phyloP scores from a whole-genome alignment of 73 alveolate species.

The Tetrahymena elliotti region DNA sequence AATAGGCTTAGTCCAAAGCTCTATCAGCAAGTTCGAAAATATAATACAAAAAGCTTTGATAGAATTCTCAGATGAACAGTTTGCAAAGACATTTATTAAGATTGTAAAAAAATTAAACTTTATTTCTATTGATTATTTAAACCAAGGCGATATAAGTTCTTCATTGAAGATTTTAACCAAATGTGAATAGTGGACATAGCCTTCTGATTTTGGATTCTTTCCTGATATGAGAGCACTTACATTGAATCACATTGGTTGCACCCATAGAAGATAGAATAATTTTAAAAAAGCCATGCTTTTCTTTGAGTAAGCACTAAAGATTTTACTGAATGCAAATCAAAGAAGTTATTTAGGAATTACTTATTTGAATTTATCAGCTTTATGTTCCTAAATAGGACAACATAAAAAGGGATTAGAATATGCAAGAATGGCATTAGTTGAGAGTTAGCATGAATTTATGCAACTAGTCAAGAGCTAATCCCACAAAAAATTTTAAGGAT shows the following conservation, averaged over 20 bases:
- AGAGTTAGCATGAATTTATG: background rate
- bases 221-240: background rate
- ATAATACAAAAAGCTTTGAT: background rate
- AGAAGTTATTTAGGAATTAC: background rate
- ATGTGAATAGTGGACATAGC: background rate
- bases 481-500: background rate
- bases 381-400: background rate
- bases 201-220: background rate
- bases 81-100: background rate
- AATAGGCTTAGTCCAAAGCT: background rate
- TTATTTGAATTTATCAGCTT: background rate
- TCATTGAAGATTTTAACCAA: background rate
- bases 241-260: background rate
- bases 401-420: background rate
- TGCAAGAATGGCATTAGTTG: background rate
- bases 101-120: background rate
- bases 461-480: background rate
- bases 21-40: background rate
- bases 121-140: background rate
- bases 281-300: background rate
- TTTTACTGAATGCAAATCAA: background rate
- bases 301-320: background rate
- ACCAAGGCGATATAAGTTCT: background rate
- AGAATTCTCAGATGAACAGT: background rate
- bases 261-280: background rate